Evolutionary conservation across 1,284 basidiomycete genomes (phyloP).

Genomic region (Ceratobasidium sp.): DNA sequence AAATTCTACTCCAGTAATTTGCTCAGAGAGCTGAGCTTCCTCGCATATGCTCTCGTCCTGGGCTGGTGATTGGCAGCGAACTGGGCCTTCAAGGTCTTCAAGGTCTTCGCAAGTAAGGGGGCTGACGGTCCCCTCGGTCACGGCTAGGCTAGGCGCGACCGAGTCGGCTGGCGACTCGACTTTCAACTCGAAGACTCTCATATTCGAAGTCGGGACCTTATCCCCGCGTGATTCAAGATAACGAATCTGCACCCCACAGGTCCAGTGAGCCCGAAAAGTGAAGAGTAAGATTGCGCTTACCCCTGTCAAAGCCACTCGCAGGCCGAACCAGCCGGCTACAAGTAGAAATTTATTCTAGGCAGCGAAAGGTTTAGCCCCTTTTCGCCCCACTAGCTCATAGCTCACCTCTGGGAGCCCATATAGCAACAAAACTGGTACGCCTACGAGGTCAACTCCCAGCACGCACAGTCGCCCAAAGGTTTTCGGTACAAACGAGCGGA

Average conservation of each 20-base stretch:
- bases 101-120: neutral
- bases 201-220: constrained; percentile 3
- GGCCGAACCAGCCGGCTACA: constrained; percentile 26
- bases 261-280: constrained; percentile 1
- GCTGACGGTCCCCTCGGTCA: too few species aligned
- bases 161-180: neutral
- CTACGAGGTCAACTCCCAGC: constrained; percentile 29
- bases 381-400: too few species aligned
- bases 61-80: neutral
- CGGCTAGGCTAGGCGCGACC: neutral
- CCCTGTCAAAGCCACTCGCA: constrained; percentile 29
- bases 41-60: neutral
- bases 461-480: constrained; percentile 28
- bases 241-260: constrained; percentile 1
- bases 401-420: constrained; percentile 32
- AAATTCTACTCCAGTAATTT: neutral
- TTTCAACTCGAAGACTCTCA: neutral
- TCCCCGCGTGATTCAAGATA: constrained; percentile 14
- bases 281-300: neutral
- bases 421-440: constrained; percentile 25
- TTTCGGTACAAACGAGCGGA: constrained; percentile 20
- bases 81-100: neutral
- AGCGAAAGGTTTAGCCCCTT: neutral
- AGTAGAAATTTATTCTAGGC: constrained; percentile 16
- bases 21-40: neutral